phyloP scores from a whole-genome alignment of 2,329 filamentous ascomycete species.

The Diplodia mutila region DNA sequence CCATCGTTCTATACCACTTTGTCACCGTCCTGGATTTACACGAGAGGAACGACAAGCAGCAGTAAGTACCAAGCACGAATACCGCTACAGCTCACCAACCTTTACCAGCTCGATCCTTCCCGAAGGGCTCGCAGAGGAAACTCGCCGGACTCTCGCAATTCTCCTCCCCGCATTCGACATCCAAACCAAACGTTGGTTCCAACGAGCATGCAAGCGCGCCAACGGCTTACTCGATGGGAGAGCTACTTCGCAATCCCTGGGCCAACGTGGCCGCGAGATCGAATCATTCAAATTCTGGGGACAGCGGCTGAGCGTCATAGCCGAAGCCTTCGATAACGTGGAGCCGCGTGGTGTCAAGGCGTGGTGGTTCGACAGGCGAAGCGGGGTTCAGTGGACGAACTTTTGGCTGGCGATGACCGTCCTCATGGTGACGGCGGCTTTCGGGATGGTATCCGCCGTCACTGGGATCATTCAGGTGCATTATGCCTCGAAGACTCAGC shows the following conservation, averaged over 20 bases:
- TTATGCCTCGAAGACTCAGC: not conserved
- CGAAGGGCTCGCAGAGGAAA: not conserved
- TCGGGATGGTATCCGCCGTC: not conserved
- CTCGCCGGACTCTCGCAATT: not conserved
- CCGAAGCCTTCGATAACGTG: not conserved
- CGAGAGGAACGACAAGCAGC: not conserved
- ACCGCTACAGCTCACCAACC: not conserved
- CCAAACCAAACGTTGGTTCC: not conserved
- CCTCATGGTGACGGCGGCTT: not conserved
- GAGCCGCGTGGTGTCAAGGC: not conserved
- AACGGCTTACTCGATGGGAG: not conserved
- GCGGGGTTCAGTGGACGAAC: not conserved
- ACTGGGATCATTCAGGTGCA: slow-evolving; percentile 3
- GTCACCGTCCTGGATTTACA: not conserved
- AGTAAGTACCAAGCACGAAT: not conserved
- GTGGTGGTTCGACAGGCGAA: slow-evolving; percentile 4
- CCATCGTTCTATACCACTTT: not conserved
- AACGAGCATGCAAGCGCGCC: not conserved
- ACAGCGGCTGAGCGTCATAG: not conserved
- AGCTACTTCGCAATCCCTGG: not conserved
- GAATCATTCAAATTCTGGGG: not conserved
- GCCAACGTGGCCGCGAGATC: not conserved
- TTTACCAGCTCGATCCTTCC: not conserved
- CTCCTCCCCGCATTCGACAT: not conserved
- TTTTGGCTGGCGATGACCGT: slow-evolving; percentile 4